Percentiles rank a stretch among this genome's conserved stretches.
phyloP scores from a whole-genome alignment of 257 asterid genomes.

The Solanum rostratum region DNA sequence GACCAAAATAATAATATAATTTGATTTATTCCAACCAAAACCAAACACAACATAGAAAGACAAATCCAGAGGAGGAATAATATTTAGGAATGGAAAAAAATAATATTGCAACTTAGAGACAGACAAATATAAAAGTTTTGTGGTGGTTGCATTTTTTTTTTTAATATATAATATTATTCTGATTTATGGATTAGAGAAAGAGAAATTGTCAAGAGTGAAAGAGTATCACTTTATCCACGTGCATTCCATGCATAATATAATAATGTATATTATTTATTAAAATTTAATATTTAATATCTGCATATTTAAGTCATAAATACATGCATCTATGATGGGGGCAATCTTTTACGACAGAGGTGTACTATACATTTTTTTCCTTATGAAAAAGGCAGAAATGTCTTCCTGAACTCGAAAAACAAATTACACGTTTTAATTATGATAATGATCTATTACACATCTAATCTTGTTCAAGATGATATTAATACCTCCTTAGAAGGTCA shows the following conservation, averaged over 20 bases:
- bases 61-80: neutral
- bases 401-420: too few relatives aligned
- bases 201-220: neutral
- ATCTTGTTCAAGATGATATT: too few relatives aligned
- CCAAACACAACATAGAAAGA: constrained; percentile 3
- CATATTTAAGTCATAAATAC: too few relatives aligned
- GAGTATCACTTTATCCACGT: constrained; percentile 20
- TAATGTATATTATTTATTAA: neutral
- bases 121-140: constrained; percentile 10
- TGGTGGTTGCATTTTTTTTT: neutral
- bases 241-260: constrained; percentile 9
- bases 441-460: too few relatives aligned
- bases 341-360: too few relatives aligned
- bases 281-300: too few relatives aligned
- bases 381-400: too few relatives aligned
- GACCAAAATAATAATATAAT: neutral
- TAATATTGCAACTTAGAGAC: neutral
- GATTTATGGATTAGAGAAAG: neutral
- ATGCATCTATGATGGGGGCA: too few relatives aligned
- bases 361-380: too few relatives aligned
- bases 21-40: neutral
- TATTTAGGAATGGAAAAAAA: neutral
- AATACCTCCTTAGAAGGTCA: too few relatives aligned
- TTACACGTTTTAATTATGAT: too few relatives aligned
- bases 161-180: neutral